Evolutionary conservation across 2,329 filamentous ascomycete species (phyloP), one percentile per base, ranked within the genome.

Genomic region (Clonostachys byssicola): DNA sequence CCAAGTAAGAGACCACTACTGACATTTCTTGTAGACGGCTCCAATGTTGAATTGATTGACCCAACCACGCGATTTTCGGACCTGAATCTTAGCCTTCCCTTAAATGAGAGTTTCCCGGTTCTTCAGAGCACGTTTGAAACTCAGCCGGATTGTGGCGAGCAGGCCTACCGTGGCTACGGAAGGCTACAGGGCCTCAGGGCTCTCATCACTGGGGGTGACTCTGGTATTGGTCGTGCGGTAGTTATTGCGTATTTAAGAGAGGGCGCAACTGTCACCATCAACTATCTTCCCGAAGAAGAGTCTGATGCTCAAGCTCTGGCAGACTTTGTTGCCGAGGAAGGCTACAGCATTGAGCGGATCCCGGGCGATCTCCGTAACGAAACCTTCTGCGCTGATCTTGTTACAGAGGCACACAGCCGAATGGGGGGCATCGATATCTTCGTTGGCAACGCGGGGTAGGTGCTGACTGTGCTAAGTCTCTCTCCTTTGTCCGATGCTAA

Each of bases 241-340:
- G 78, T 77, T 0, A 67, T 81, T 1, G 61, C 82, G 3, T 79
- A 80, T 61, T 79, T 80, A 0, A 68, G 75, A 9, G 79, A 83
- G 56, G 79, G 80, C 2, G 76, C 79, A 13, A 73, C 81, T 51
- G 65, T 80, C 42, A 75, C 68, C 20, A 80, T 82, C 49, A 71
- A 74, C 14, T 78, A 81, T 52, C 68, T 80, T 2, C 74, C 74
- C 3, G 72, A 78, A 30, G 80, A 83, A 61, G 64, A 82, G 51
- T 57, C 68, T 17, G 80, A 83, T 47, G 80, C 80, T 1, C 62
- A 80, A 44, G 68, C 72, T 8, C 81, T 78, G 3, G 75, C 77
- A 54, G 63, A 64, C 34, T 56, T 73, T 52, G 73, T 83, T 1
- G 74, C 81, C 52, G 67, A 70, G 38, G 20, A 43, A 12, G 42